Evolutionary conservation across 192 early-diverging fungal genomes (phyloP).

Genomic region (Backusella circina): DNA sequence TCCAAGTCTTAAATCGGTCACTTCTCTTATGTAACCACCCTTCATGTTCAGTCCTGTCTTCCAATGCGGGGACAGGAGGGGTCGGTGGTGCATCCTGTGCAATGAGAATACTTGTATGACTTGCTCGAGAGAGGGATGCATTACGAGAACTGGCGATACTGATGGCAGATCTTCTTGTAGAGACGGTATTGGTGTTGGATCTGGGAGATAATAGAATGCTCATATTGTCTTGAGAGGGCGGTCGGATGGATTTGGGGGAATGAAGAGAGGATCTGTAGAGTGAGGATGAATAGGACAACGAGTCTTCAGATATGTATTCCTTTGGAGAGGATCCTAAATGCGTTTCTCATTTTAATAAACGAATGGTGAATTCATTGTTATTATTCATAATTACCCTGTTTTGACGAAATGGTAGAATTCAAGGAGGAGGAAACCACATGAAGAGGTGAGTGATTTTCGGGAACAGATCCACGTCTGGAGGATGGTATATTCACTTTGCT

Average conservation of each 20-base stretch:
- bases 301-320: not conserved
- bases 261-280: not conserved
- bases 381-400: not conserved
- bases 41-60: slow-evolving; percentile 36
- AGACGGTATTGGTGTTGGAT: not conserved
- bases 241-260: not conserved
- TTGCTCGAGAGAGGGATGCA: not conserved
- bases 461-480: not conserved
- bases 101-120: not conserved
- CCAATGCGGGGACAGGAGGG: not conserved
- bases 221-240: not conserved
- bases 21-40: slow-evolving; percentile 56
- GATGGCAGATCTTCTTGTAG: not conserved
- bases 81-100: not conserved
- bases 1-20: slow-evolving; percentile 53
- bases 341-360: not conserved
- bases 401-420: not conserved
- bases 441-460: not conserved
- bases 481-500: not conserved
- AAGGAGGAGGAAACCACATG: not conserved
- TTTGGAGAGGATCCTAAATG: not conserved
- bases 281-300: not conserved
- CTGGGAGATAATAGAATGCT: not conserved
- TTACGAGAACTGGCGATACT: not conserved
- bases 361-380: not conserved